Base-by-base conservation (phyloP, 495 filamentous ascomycete genomes). In the Filosporella fistucella region DNA sequence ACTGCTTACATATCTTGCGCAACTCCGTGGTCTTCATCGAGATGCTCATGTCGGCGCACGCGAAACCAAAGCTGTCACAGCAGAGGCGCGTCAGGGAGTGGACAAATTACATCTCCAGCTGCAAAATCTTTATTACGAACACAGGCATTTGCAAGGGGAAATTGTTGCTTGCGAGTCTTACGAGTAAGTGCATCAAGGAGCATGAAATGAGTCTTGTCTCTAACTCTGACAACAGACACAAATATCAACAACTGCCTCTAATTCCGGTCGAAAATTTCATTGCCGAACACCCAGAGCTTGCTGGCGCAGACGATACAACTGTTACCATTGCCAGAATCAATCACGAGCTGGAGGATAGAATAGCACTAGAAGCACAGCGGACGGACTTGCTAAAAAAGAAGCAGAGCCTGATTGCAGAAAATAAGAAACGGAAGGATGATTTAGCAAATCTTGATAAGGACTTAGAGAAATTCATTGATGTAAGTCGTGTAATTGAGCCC, bases 91-190 rank as follows among this genome's bases (percentile, higher is more conserved):
- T 20, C 84, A 89, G 61, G 90, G 96, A 65, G 88, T 96, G 43
- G 93, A 98, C 60, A 78, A 81, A 42, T 72, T 97, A 48, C 91
- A 96, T 68, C 77, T 98, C 16, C 84, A 94, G 61, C 72, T 97
- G 22, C 91, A 97, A 63, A 98, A 98, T 62, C 72, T 98, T 20
- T 91, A 94, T 65, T 98, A 98, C 63, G 93, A 98, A 64, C 89
- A 96, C 63, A 75, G 87, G 48, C 88, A 96, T 67, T 69, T 98
- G 49, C 78, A 82, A 36, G 88, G 88, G 18, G 94, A 98, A 66
- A 97, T 98, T 53, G 70, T 77, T 2, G 90, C 87, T 24, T 96
- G 94, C 67, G 87, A 93, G 60, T 82, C 81, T 29, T 97, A 95
- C 51, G 86, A 95, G 91, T 96, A 73, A 51, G 87, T 7, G 20